Base-by-base conservation (phyloP, 108 stramenopile species). In the Halocafeteria seosinensis region DNA sequence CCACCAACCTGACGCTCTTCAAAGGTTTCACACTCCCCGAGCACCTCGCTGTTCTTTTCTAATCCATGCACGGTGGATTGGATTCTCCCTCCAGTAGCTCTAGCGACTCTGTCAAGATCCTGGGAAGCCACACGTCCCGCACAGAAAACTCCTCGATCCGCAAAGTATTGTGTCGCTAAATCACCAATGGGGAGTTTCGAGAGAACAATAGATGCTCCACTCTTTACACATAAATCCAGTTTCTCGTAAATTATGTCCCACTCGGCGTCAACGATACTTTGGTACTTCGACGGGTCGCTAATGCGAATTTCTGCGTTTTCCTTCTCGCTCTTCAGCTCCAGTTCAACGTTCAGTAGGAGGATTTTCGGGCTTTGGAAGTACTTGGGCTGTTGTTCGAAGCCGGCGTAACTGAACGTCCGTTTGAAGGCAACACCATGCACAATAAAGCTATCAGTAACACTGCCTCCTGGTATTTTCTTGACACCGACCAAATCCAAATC, bases 321-420 rank as follows among this genome's bases (percentile, higher is more conserved):
- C 83, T 93, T 91, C 84, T 95, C 94, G 52, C 75, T 75, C 82
- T 98, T 98, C 62, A 98, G 80, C 79, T 98, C 96, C 61, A 98
- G 78, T 73, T 98, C 96, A 52, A 98, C 92, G 70, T 95, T 95
- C 50, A 98, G 80, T 50, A 95, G 67, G 30, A 98, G 68, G 31
- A 98, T 74, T 58, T 87, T 87, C 1, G 94, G 90, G 71, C 89
- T 73, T 6, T 62, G 61, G 69, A 95, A 94, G 58, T 76, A 66
- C 78, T 98, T 98, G 37, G 92, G 91, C 91, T 94, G 93, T 83
- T 98, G 96, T 78, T 98, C 96, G 74, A 94, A 95, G 17, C 96
- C 96, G 8, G 96, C 96, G 64, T 98, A 98, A 33, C 84, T 82
- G 76, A 98, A 98, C 9, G 96, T 98, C 77, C 95, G 95, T 73